phyloP scores from a whole-genome alignment of 768 basidiomycete genomes.

The Trametes elegans region DNA sequence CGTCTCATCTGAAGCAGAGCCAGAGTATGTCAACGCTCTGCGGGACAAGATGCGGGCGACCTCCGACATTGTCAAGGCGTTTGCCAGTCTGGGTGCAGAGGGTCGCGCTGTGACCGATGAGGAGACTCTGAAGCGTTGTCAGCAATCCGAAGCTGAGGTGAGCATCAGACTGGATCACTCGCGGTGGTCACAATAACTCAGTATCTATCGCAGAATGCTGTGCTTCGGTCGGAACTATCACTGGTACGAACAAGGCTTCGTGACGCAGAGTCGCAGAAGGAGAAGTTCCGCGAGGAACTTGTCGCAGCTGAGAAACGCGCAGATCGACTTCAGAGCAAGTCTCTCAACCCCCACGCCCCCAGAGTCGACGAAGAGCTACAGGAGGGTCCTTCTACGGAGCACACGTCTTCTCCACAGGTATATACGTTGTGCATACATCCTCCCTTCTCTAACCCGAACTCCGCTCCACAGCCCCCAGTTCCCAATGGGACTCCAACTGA shows the following conservation, averaged over 20 bases:
- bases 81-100: slow-evolving; percentile 23
- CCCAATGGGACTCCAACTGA: too few species aligned
- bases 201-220: slow-evolving; percentile 13
- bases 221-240: slow-evolving; percentile 28
- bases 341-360: slow-evolving; percentile 9
- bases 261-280: slow-evolving; percentile 23
- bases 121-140: slow-evolving; percentile 18
- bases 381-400: slow-evolving; percentile 46
- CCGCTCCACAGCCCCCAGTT: slow-evolving; percentile 47
- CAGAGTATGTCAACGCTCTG: slow-evolving; percentile 23
- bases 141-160: slow-evolving; percentile 28
- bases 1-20: slow-evolving; percentile 24
- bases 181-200: neutral
- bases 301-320: slow-evolving; percentile 26
- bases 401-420: slow-evolving; percentile 68
- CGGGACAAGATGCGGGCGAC: slow-evolving; percentile 29
- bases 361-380: slow-evolving; percentile 28
- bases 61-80: slow-evolving; percentile 25
- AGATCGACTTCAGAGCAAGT: slow-evolving; percentile 29
- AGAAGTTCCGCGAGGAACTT: slow-evolving; percentile 25
- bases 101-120: slow-evolving; percentile 15
- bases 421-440: too few species aligned
- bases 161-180: neutral
- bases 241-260: slow-evolving; percentile 25
- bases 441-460: too few species aligned